A percentile compares a stretch with the other conserved stretches of the same genome.
Conservation (phyloP, 2,329 filamentous ascomycete genomes). For the Phialophora expanda region DNA sequence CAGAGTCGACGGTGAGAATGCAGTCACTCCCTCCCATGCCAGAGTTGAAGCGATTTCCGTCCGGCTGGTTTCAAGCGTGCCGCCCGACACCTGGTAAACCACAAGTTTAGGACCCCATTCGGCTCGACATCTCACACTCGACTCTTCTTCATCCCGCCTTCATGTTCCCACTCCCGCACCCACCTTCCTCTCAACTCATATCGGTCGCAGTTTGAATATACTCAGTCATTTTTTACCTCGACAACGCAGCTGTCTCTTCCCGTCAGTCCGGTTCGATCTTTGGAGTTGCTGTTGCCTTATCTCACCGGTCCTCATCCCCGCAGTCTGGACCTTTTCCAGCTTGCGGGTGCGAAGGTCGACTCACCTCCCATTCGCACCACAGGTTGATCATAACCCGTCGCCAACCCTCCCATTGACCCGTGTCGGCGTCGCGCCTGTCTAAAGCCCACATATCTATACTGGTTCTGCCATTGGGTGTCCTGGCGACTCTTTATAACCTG, state of each 20-base stretch:
- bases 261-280: not conserved
- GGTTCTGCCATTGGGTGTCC: constrained; percentile 10
- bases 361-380: constrained; percentile 1
- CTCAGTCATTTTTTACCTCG: not conserved
- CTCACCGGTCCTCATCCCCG: constrained; percentile 8
- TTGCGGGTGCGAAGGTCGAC: not conserved
- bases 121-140: constrained; percentile 4
- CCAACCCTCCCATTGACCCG: not conserved
- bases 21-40: not conserved
- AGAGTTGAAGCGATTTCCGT: not conserved
- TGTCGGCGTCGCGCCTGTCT: constrained; percentile 17
- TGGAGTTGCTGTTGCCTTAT: not conserved
- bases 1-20: not conserved
- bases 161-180: constrained; percentile 1
- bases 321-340: constrained; percentile 6
- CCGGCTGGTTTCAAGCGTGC: constrained; percentile 17
- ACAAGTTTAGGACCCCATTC: constrained; percentile 1
- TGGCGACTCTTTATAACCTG: constrained; percentile 28
- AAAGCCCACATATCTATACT: not conserved
- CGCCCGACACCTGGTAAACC: constrained; percentile 14
- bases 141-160: constrained; percentile 8
- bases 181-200: not conserved
- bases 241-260: not conserved
- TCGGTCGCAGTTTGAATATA: not conserved
- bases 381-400: not conserved